Conservation (phyloP, 2,329 filamentous ascomycete genomes). For the Sporothrix variecibatus region DNA sequence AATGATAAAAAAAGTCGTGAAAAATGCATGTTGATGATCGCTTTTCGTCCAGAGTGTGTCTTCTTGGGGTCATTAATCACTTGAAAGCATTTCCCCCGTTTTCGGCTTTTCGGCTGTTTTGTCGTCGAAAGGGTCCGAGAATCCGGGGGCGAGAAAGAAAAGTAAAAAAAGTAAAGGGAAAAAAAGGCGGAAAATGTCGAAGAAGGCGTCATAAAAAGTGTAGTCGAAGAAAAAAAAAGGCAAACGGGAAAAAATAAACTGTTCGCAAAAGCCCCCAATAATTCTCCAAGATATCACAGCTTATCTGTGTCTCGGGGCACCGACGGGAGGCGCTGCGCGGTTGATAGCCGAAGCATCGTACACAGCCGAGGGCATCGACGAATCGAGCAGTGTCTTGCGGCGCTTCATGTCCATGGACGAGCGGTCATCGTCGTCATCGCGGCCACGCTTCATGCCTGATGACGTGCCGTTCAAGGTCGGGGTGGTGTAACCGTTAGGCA, state of each 20-base stretch:
- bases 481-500: conserved; percentile 62
- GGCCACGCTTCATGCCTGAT: conserved; percentile 44
- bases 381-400: conserved; percentile 40
- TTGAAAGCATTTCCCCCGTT: conserved; percentile 20
- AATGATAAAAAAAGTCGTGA: conserved; percentile 25
- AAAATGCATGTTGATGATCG: conserved; percentile 28
- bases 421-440: conserved; percentile 48
- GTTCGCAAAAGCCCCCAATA: not conserved
- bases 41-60: conserved; percentile 26
- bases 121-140: conserved; percentile 12
- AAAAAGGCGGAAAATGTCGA: conserved; percentile 1
- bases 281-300: not conserved
- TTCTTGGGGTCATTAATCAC: conserved; percentile 30
- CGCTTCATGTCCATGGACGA: conserved; percentile 40
- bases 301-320: conserved; percentile 35
- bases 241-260: not conserved
- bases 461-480: conserved; percentile 66
- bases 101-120: not conserved
- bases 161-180: not conserved
- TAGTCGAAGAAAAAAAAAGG: not conserved
- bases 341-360: conserved; percentile 35
- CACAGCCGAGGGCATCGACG: conserved; percentile 38
- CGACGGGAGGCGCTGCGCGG: conserved; percentile 36
- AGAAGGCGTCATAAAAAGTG: conserved; percentile 17
- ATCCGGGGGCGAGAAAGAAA: conserved; percentile 26